A percentile compares a stretch with the other conserved stretches of the same genome.
phyloP scores from a whole-genome alignment of 495 filamentous ascomycete species.

The Chaetomidium leptoderma region DNA sequence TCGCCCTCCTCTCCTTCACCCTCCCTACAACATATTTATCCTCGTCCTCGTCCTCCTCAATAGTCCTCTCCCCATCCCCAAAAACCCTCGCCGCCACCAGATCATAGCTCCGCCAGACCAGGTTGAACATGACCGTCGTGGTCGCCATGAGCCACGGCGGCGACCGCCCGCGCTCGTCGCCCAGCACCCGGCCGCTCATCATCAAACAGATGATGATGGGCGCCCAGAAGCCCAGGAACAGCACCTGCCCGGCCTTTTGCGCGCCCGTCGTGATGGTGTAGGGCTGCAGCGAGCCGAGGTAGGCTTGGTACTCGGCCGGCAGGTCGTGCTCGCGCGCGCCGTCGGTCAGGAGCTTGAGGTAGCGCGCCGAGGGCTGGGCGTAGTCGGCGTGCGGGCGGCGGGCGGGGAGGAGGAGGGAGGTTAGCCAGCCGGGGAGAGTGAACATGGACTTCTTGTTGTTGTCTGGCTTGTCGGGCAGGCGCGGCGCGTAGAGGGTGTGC shows the following conservation, averaged over 20 bases:
- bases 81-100: constrained; percentile 59
- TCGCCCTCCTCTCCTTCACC: constrained; percentile 10
- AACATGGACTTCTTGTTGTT: constrained; percentile 12
- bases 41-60: constrained; percentile 29
- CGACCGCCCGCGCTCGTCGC: constrained; percentile 59
- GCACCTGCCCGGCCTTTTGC: constrained; percentile 59
- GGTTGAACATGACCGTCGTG: constrained; percentile 45
- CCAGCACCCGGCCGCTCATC: constrained; percentile 38
- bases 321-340: constrained; percentile 76
- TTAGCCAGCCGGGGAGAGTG: constrained; percentile 27
- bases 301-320: constrained; percentile 66
- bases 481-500: constrained; percentile 43
- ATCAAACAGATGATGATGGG: constrained; percentile 51
- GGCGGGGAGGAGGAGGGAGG: constrained; percentile 33
- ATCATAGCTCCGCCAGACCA: constrained; percentile 77
- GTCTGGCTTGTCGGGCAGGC: constrained; percentile 27
- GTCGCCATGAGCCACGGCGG: constrained; percentile 62
- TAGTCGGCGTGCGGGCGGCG: constrained; percentile 59
- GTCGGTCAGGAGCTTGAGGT: constrained; percentile 68
- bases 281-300: constrained; percentile 59
- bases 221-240: constrained; percentile 58
- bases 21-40: too few species aligned
- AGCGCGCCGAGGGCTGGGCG: constrained; percentile 78
- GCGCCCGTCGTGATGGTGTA: constrained; percentile 63
- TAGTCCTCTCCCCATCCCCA: constrained; percentile 85